Percentiles rank a stretch among this genome's conserved stretches.
Conservation (phyloP, 1,139 yeast species). For the Nakaseomyces sp. region DNA sequence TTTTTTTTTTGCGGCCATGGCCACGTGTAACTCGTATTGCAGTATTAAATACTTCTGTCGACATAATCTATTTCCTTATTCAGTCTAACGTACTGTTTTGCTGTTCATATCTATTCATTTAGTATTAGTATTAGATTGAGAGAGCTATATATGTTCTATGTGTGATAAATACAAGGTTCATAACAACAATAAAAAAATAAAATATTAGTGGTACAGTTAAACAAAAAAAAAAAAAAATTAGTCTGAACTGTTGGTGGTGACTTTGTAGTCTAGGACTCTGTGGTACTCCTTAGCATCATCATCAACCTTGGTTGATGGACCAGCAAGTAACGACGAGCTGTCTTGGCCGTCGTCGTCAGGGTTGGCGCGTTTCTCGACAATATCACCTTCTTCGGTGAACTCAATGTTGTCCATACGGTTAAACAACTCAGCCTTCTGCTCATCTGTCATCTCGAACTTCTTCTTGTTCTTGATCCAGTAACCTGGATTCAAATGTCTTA, state of each 20-base stretch:
- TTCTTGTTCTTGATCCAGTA: conserved; percentile 61
- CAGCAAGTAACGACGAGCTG: background rate
- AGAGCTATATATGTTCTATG: no score
- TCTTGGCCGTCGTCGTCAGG: background rate
- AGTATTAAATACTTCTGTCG: no score
- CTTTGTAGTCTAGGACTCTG: background rate
- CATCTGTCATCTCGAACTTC: conserved; percentile 47
- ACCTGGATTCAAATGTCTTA: conserved; percentile 59
- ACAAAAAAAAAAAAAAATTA: background rate
- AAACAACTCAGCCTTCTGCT: conserved; percentile 49
- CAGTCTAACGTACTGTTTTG: no score
- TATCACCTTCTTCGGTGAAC: conserved; percentile 32
- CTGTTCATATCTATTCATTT: no score
- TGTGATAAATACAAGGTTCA: background rate
- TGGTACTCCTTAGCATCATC: background rate
- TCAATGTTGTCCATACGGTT: conserved; percentile 34
- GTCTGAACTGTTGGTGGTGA: conserved; percentile 2
- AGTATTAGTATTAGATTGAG: no score
- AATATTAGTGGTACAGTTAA: background rate
- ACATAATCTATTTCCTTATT: no score
- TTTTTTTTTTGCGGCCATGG: no score
- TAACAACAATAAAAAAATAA: no score
- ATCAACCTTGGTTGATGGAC: background rate
- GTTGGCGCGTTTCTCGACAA: conserved; percentile 8
- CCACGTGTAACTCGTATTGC: no score